Evolutionary conservation across 2,329 filamentous ascomycete species (phyloP).

Genomic region (Aspergillus hiratsukae): DNA sequence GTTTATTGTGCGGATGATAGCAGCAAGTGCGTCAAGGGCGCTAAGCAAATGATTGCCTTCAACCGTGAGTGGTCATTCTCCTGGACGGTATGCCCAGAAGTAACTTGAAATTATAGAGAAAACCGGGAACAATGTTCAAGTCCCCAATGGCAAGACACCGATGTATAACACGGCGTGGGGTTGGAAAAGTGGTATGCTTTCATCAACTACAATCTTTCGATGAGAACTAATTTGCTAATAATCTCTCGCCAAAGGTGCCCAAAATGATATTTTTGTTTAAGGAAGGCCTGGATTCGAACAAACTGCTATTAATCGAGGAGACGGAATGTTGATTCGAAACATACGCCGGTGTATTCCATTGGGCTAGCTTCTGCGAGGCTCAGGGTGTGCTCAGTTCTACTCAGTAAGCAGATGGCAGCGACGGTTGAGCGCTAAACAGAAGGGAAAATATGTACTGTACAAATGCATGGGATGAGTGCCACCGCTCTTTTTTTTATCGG

Average conservation of each 20-base stretch:
- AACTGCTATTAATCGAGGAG: too few species aligned
- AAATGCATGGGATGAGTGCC: too few species aligned
- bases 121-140: slow-evolving; percentile 13
- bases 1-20: slow-evolving; percentile 41
- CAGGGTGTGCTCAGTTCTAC: too few species aligned
- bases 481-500: too few species aligned
- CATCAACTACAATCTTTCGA: too few species aligned
- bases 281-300: too few species aligned
- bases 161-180: slow-evolving; percentile 16
- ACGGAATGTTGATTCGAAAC: not conserved
- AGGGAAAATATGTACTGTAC: not conserved
- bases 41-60: slow-evolving; percentile 51
- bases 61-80: slow-evolving; percentile 29
- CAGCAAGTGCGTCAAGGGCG: slow-evolving; percentile 43
- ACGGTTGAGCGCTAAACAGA: too few species aligned
- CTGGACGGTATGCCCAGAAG: not conserved
- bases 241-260: not conserved
- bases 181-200: slow-evolving; percentile 9
- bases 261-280: not conserved
- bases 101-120: slow-evolving; percentile 2
- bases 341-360: not conserved
- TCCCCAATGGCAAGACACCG: slow-evolving; percentile 12
- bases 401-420: too few species aligned
- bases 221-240: not conserved
- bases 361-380: too few species aligned